Conservation (phyloP, 768 basidiomycete genomes). For the Boletus speciosus region DNA sequence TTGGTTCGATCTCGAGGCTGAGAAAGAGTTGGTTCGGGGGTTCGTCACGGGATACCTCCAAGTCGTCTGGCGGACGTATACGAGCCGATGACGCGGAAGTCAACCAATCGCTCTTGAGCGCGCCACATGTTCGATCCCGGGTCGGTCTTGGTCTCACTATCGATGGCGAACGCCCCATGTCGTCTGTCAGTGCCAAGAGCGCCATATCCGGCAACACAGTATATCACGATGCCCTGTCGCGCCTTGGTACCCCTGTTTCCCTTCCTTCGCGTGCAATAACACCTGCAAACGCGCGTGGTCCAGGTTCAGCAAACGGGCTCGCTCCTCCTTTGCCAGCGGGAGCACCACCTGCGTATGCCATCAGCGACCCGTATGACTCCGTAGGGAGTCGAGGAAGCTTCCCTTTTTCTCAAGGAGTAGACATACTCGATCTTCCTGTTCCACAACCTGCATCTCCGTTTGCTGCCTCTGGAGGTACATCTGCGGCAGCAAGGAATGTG, state of each 20-base stretch:
- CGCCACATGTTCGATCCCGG: slow-evolving; percentile 22
- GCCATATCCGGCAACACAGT: slow-evolving; percentile 51
- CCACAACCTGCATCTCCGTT: slow-evolving; percentile 58
- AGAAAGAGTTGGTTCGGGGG: slow-evolving; percentile 58
- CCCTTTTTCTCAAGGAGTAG: slow-evolving; percentile 32
- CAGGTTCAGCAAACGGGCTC: slow-evolving; percentile 2
- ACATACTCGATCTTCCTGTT: slow-evolving; percentile 54
- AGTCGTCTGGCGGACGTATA: slow-evolving; percentile 22
- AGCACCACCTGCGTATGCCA: slow-evolving; percentile 31
- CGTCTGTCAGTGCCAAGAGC: slow-evolving; percentile 54
- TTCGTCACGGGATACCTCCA: slow-evolving; percentile 30
- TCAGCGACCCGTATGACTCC: slow-evolving; percentile 30
- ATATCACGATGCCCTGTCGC: slow-evolving; percentile 60
- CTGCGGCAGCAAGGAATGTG: slow-evolving; percentile 16
- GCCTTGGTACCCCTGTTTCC: slow-evolving; percentile 39
- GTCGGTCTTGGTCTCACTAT: slow-evolving; percentile 36
- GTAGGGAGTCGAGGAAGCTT: slow-evolving; percentile 24
- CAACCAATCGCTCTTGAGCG: slow-evolving; percentile 37
- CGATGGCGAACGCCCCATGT: slow-evolving; percentile 52
- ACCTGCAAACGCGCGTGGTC: slow-evolving; percentile 34
- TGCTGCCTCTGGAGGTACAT: slow-evolving; percentile 34
- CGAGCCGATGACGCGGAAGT: slow-evolving; percentile 47
- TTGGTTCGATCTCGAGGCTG: slow-evolving; percentile 47
- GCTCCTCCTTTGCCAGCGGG: slow-evolving; percentile 19
- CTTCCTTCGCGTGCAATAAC: slow-evolving; percentile 46